Evolutionary conservation across 805 yeast species (phyloP).

Genomic region (Lipomyces chichibuensis): DNA sequence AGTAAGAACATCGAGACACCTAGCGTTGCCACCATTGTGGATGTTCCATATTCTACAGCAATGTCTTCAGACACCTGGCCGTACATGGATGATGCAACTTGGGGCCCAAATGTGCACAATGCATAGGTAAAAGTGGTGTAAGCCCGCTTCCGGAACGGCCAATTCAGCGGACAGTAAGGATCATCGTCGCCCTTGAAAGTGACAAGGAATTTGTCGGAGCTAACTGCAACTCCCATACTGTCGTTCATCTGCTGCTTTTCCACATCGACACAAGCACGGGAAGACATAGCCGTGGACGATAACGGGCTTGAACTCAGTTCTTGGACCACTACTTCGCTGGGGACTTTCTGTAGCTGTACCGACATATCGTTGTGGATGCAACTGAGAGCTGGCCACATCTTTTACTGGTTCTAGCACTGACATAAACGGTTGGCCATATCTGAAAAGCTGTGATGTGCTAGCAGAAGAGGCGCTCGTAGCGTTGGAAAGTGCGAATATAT

Average conservation of each 20-base stretch:
- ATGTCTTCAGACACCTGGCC: constrained; percentile 24
- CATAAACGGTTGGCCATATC: neutral
- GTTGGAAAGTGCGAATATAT: too few species aligned
- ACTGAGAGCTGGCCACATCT: neutral
- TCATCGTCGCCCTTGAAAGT: constrained; percentile 72
- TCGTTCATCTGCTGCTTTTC: constrained; percentile 9
- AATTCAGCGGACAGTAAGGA: constrained; percentile 67
- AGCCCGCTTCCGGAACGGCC: constrained; percentile 46
- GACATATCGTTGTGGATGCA: neutral
- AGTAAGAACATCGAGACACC: constrained; percentile 27
- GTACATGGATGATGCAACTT: constrained; percentile 54
- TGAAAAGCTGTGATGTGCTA: neutral
- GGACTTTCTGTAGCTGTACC: neutral
- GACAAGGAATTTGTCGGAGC: constrained; percentile 45
- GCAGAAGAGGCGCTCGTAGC: neutral
- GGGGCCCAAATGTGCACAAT: constrained; percentile 50
- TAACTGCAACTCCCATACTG: neutral
- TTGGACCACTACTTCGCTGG: neutral
- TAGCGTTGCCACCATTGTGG: constrained; percentile 20
- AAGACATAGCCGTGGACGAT: constrained; percentile 10
- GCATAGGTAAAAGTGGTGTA: constrained; percentile 49
- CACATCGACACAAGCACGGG: constrained; percentile 15
- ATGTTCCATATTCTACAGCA: constrained; percentile 15
- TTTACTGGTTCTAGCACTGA: neutral
- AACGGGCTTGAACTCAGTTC: neutral